Conservation (phyloP, 495 filamentous ascomycete species). For the Tuber melanosporum region DNA sequence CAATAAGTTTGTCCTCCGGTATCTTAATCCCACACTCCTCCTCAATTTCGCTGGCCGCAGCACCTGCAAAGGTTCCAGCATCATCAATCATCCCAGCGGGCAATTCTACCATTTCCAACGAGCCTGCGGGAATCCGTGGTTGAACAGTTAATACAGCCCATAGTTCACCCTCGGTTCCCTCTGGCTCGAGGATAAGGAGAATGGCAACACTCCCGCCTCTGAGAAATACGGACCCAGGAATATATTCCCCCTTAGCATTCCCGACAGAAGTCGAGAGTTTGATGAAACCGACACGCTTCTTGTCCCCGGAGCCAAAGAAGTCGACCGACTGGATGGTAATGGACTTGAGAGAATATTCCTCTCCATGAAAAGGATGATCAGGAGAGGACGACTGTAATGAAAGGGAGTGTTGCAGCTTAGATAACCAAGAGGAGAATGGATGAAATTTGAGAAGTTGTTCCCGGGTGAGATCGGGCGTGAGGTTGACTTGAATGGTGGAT, state of each 20-base stretch:
- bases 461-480: constrained; percentile 54
- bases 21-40: constrained; percentile 69
- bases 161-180: constrained; percentile 52
- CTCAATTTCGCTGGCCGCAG: constrained; percentile 72
- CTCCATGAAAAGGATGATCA: constrained; percentile 61
- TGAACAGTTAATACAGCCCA: constrained; percentile 75
- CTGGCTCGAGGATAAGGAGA: constrained; percentile 61
- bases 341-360: constrained; percentile 63
- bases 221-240: constrained; percentile 74
- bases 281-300: constrained; percentile 63
- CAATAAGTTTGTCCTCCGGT: constrained; percentile 51
- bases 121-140: constrained; percentile 71
- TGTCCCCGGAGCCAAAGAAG: constrained; percentile 53
- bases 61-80: constrained; percentile 64
- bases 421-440: constrained; percentile 68
- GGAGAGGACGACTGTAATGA: constrained; percentile 51
- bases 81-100: constrained; percentile 89
- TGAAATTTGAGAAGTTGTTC: constrained; percentile 62
- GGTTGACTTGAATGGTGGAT: constrained; percentile 50
- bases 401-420: constrained; percentile 60
- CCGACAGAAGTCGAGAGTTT: constrained; percentile 63
- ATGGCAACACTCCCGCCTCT: constrained; percentile 77
- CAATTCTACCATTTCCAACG: constrained; percentile 67
- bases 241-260: constrained; percentile 56
- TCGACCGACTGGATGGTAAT: constrained; percentile 71